Evolutionary conservation across 2,329 filamentous ascomycete genomes (phyloP).

Genomic region (Cryphonectria carpinicola): DNA sequence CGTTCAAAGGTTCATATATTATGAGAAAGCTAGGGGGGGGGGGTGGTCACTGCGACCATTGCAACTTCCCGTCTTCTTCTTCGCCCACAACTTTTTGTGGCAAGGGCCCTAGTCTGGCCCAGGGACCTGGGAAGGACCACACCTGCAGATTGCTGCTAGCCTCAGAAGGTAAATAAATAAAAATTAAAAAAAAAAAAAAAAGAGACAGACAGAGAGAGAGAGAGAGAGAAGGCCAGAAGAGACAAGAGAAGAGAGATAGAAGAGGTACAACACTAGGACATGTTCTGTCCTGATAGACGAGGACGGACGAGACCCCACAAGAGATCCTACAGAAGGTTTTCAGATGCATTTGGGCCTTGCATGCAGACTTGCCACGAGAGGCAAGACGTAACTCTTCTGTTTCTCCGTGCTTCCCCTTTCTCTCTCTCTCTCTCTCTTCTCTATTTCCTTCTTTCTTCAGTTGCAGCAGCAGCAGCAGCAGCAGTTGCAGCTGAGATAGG

Average conservation of each 20-base stretch:
- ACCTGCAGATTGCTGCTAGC: neutral
- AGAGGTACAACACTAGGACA: too few relatives aligned
- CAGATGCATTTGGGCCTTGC: neutral
- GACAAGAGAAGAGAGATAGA: too few relatives aligned
- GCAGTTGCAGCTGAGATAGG: neutral
- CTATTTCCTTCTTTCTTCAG: neutral
- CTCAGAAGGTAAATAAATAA: neutral
- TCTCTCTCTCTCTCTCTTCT: neutral
- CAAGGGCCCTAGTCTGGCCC: neutral
- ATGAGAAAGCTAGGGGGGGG: neutral
- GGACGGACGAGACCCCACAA: neutral
- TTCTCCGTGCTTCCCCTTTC: neutral
- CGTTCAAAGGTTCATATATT: neutral
- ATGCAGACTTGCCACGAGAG: conserved; percentile 6
- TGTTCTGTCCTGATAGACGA: neutral
- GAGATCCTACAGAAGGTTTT: neutral
- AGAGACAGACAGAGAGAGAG: neutral
- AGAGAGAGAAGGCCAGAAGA: neutral
- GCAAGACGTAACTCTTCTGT: neutral
- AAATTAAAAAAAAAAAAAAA: too few relatives aligned
- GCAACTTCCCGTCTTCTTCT: neutral
- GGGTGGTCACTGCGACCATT: neutral
- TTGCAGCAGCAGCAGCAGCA: neutral
- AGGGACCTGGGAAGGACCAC: neutral
- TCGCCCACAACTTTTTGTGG: neutral